Evolutionary conservation across 2,329 filamentous ascomycete genomes (phyloP).

Genomic region (Dactylellina leptospora): DNA sequence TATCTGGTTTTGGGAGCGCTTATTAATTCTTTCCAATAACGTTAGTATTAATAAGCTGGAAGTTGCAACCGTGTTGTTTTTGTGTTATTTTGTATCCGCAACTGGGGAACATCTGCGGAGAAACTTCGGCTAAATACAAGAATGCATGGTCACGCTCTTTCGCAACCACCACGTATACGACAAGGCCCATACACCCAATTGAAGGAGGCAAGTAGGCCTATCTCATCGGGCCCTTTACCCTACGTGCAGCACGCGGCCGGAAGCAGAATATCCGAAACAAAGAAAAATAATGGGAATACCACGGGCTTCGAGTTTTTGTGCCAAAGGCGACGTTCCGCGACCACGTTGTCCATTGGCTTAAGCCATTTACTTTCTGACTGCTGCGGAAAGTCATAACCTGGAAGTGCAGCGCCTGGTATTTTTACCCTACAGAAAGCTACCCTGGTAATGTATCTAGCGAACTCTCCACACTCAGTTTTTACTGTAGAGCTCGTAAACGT

Average conservation of each 20-base stretch:
- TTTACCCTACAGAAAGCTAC: constrained; percentile 41
- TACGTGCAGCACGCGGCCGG: constrained; percentile 20
- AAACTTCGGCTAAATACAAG: constrained; percentile 48
- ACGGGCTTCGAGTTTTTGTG: background rate
- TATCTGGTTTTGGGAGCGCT: background rate
- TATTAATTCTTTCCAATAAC: background rate
- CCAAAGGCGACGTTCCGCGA: constrained; percentile 34
- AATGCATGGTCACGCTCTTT: background rate
- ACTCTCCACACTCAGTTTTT: constrained; percentile 29
- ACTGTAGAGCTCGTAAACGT: constrained; percentile 3
- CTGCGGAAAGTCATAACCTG: too few species aligned
- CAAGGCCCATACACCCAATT: background rate
- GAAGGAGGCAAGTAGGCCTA: constrained; percentile 1
- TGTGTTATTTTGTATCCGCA: constrained; percentile 25
- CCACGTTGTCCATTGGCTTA: too few species aligned
- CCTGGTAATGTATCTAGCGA: constrained; percentile 1
- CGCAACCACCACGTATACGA: background rate
- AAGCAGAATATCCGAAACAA: constrained; percentile 13
- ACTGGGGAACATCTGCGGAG: constrained; percentile 22
- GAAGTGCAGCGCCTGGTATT: too few species aligned
- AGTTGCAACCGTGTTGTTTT: constrained; percentile 20
- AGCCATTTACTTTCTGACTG: too few species aligned
- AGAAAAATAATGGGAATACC: background rate
- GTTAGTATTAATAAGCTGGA: background rate
- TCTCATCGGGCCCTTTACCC: constrained; percentile 1